Evolutionary conservation across 2,329 filamentous ascomycete species (phyloP).

Genomic region (Periconia digitata): DNA sequence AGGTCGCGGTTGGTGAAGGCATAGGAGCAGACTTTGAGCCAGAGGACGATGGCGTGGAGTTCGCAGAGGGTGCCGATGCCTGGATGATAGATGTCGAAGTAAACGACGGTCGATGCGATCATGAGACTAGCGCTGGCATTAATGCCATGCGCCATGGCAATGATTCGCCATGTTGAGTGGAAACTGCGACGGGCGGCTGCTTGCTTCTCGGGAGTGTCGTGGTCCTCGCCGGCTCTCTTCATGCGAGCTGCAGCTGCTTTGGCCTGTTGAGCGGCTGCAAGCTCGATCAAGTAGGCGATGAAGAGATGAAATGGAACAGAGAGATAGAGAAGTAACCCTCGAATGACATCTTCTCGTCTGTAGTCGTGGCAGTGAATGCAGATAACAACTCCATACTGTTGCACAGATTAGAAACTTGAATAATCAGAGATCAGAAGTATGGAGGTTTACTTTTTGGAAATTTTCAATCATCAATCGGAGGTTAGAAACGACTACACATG

Average conservation of each 20-base stretch:
- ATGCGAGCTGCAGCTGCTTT: slow-evolving; percentile 64
- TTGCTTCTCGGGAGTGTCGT: slow-evolving; percentile 56
- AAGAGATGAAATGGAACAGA: slow-evolving; percentile 90
- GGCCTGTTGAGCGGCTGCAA: slow-evolving; percentile 78
- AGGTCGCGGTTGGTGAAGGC: slow-evolving; percentile 96
- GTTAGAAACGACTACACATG: slow-evolving; percentile 77
- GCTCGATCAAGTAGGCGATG: slow-evolving; percentile 86
- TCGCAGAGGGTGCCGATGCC: slow-evolving; percentile 90
- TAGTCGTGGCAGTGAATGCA: slow-evolving; percentile 90
- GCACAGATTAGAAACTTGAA: slow-evolving; percentile 15
- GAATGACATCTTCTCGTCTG: slow-evolving; percentile 71
- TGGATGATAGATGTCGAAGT: slow-evolving; percentile 88
- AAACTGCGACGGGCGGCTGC: slow-evolving; percentile 66
- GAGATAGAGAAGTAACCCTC: slow-evolving; percentile 78
- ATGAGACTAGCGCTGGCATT: slow-evolving; percentile 82
- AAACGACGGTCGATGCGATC: slow-evolving; percentile 82
- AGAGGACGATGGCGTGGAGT: slow-evolving; percentile 90
- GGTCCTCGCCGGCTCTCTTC: slow-evolving; percentile 46
- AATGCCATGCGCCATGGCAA: slow-evolving; percentile 77
- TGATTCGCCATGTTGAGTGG: slow-evolving; percentile 74
- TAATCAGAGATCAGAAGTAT: background rate
- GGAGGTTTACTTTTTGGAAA: slow-evolving; percentile 74
- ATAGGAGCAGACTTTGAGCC: slow-evolving; percentile 94
- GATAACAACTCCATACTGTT: slow-evolving; percentile 88
- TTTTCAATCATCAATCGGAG: slow-evolving; percentile 95